Evolutionary conservation across 768 basidiomycete species (phyloP).

Genomic region (Piloderma croceum): DNA sequence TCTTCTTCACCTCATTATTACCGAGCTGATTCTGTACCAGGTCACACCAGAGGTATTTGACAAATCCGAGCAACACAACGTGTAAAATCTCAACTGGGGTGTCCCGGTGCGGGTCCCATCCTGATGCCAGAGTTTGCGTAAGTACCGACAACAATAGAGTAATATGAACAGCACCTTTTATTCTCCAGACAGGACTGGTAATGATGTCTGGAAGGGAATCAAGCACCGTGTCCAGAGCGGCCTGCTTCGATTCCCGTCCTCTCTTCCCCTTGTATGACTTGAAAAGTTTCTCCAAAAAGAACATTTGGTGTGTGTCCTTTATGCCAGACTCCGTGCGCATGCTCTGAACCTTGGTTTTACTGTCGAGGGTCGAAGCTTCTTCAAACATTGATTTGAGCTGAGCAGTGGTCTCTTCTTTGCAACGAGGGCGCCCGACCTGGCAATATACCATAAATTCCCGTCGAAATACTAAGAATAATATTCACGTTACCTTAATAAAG

Average conservation of each 20-base stretch:
- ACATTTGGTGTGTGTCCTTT: conserved; percentile 13
- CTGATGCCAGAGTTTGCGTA: too few species aligned
- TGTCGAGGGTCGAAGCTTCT: background rate
- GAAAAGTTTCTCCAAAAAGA: conserved; percentile 11
- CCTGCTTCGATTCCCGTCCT: conserved; percentile 11
- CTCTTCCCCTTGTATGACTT: conserved; percentile 3
- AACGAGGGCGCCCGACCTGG: conserved; percentile 15
- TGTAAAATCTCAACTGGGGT: too few species aligned
- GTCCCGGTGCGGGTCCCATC: too few species aligned
- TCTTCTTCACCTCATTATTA: conserved; percentile 19
- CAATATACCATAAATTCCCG: too few species aligned
- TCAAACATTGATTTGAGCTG: conserved; percentile 1
- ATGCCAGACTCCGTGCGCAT: conserved; percentile 10
- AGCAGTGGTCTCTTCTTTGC: conserved; percentile 1
- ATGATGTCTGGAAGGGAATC: conserved; percentile 3
- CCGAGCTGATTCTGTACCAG: conserved; percentile 19
- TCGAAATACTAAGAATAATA: background rate
- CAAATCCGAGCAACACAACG: conserved; percentile 37
- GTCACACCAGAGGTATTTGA: conserved; percentile 47
- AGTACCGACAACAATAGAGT: background rate
- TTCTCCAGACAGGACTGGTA: conserved; percentile 14
- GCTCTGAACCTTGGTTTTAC: conserved; percentile 5
- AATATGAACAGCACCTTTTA: conserved; percentile 10
- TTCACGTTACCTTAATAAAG: conserved; percentile 21
- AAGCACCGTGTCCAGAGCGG: conserved; percentile 7